phyloP scores from a whole-genome alignment of 768 basidiomycete species.

The Astraeus odoratus region DNA sequence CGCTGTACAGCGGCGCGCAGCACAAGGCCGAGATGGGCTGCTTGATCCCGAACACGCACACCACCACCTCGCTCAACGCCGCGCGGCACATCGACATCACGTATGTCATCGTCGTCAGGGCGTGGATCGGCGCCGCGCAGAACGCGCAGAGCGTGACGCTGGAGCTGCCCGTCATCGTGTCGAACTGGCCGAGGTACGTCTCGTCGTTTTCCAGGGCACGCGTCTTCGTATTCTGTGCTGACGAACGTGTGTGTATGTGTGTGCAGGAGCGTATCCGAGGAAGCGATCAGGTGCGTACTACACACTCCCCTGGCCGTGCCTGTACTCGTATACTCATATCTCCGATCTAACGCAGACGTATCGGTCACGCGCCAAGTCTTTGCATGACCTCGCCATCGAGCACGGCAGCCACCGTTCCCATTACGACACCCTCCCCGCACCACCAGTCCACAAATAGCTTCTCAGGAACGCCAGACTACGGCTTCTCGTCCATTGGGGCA shows the following conservation, averaged over 20 bases:
- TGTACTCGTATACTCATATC: neutral
- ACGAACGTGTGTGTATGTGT: neutral
- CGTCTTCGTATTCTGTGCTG: neutral
- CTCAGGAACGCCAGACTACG: slow-evolving; percentile 8
- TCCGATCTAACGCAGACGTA: slow-evolving; percentile 31
- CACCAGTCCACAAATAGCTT: slow-evolving; percentile 6
- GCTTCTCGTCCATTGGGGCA: neutral
- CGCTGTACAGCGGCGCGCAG: slow-evolving; percentile 64
- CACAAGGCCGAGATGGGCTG: slow-evolving; percentile 70
- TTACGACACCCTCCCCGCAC: slow-evolving; percentile 15
- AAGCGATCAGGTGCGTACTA: slow-evolving; percentile 49
- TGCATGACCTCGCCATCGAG: slow-evolving; percentile 24
- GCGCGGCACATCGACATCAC: slow-evolving; percentile 84
- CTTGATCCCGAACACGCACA: slow-evolving; percentile 63
- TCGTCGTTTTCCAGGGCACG: neutral
- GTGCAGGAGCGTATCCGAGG: slow-evolving; percentile 60
- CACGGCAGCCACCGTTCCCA: slow-evolving; percentile 24
- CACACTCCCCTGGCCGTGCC: neutral
- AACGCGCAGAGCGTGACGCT: slow-evolving; percentile 56
- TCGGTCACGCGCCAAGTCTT: slow-evolving; percentile 39
- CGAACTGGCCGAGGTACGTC: slow-evolving; percentile 79
- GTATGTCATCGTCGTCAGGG: slow-evolving; percentile 72
- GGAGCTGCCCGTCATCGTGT: slow-evolving; percentile 74
- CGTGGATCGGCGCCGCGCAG: slow-evolving; percentile 58
- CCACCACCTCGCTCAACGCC: slow-evolving; percentile 73